Base-by-base conservation (phyloP, 306 rosid genomes). In the Castanea mollissima region DNA sequence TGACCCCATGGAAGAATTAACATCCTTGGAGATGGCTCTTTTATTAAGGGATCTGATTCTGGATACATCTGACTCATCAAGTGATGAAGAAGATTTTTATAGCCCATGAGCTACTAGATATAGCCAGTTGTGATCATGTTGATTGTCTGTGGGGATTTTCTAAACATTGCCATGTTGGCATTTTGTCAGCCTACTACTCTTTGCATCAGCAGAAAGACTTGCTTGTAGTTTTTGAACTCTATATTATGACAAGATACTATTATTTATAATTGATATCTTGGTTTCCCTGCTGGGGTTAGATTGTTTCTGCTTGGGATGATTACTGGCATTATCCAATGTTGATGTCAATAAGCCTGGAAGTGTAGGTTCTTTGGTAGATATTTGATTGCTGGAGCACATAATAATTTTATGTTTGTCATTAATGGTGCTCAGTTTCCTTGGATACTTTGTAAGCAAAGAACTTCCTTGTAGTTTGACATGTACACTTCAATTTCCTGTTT, bases 81-180 rank as follows among this genome's bases (percentile, higher is more conserved):
- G 84, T 79, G 88, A 85, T 71, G 89, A 81, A 52, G 87, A 83
- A 34, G 71, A 55, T 81, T 71, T 74, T 69, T 64, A 32, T 76
- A 81, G 84, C 72, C 80, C 52, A 32, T 70, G 71, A 55, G 69
- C 75, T 76, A 63, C 73, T 84, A 55, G 76, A 60, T 7, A 57
- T 68, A 76, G 71, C 74, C 35, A n/a, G 49, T 55, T 77, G 73
- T 84, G 69, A 67, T 20, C 11, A 16, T 55, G 23, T 19, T 38
- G 2, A 19, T 71, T 51, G 29, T 18, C 74, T 59, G 19, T 18
- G 75, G 56, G 29, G 10, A 34, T 63, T 64, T 64, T 19, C 52
- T 79, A 32, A 72, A 34, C n/a, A 63, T 71, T 52, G 69, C 72
- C 35, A 1, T 38, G 21, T 71, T 80, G 51, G 79, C 70, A 72